Conservation (phyloP, 345 rosid genomes). For the Eucalyptus caleyi region DNA sequence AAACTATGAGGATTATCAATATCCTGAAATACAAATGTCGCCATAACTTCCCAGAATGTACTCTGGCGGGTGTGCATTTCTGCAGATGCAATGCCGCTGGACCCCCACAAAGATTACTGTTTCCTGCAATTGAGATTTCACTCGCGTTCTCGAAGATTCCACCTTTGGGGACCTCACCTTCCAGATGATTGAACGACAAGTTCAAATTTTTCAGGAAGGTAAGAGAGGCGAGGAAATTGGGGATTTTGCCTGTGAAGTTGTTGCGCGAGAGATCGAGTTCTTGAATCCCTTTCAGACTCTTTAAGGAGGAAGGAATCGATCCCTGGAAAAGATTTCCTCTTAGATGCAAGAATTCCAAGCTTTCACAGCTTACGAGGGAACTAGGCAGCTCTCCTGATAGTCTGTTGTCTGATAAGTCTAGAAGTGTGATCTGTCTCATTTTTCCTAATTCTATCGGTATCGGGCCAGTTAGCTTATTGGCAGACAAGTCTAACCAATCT, state of each 20-base stretch:
- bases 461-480: background rate
- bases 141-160: background rate
- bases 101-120: slow-evolving; percentile 10
- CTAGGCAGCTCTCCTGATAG: slow-evolving; percentile 15
- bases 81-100: background rate
- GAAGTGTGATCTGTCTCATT: background rate
- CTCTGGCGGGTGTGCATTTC: background rate
- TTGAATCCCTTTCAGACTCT: background rate
- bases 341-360: background rate
- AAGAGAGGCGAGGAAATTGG: background rate
- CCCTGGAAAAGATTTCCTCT: slow-evolving; percentile 1
- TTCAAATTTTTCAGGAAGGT: background rate
- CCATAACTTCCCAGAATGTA: background rate
- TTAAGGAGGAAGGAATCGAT: background rate
- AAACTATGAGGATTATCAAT: background rate
- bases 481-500: background rate
- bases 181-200: slow-evolving; percentile 8
- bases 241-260: slow-evolving; percentile 8
- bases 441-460: background rate
- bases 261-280: slow-evolving; percentile 12
- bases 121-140: slow-evolving; percentile 3
- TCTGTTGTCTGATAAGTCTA: slow-evolving; percentile 5
- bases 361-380: background rate
- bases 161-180: slow-evolving; percentile 2
- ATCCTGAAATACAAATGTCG: background rate